phyloP scores from a whole-genome alignment of 2,329 filamentous ascomycete species.

The Aspergillus unguis region DNA sequence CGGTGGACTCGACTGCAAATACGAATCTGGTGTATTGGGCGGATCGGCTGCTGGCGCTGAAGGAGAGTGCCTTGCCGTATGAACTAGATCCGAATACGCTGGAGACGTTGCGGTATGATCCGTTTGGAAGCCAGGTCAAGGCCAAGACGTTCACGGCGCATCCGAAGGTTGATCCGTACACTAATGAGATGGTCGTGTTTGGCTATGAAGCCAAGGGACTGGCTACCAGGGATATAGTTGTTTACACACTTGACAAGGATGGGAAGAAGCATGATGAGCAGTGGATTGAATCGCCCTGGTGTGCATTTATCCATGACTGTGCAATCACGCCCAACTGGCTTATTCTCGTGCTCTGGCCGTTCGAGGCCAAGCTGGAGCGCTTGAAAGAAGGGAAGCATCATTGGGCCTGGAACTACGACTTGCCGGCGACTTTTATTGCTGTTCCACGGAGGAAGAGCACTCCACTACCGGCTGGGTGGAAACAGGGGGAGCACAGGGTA shows the following conservation, averaged over 20 bases:
- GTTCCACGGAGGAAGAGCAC: not conserved
- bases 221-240: not conserved
- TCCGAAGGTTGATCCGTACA: slow-evolving; percentile 45
- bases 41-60: slow-evolving; percentile 45
- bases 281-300: not conserved
- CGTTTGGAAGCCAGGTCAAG: slow-evolving; percentile 39
- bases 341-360: not conserved
- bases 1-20: slow-evolving; percentile 45
- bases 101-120: slow-evolving; percentile 39
- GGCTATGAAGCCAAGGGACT: slow-evolving; percentile 40
- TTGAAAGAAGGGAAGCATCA: not conserved
- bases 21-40: slow-evolving; percentile 59
- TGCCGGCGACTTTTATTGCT: not conserved
- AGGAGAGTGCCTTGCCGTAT: slow-evolving; percentile 52
- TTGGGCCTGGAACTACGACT: not conserved
- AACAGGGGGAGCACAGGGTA: not conserved
- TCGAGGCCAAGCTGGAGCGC: not conserved
- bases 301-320: not conserved
- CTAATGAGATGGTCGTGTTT: slow-evolving; percentile 41
- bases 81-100: slow-evolving; percentile 41
- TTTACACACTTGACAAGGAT: not conserved
- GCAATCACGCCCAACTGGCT: not conserved
- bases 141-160: slow-evolving; percentile 45
- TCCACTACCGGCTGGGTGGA: not conserved
- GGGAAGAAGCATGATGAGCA: not conserved